Base-by-base conservation (phyloP, 2,329 filamentous ascomycete genomes). In the Neopestalotiopsis clavispora region DNA sequence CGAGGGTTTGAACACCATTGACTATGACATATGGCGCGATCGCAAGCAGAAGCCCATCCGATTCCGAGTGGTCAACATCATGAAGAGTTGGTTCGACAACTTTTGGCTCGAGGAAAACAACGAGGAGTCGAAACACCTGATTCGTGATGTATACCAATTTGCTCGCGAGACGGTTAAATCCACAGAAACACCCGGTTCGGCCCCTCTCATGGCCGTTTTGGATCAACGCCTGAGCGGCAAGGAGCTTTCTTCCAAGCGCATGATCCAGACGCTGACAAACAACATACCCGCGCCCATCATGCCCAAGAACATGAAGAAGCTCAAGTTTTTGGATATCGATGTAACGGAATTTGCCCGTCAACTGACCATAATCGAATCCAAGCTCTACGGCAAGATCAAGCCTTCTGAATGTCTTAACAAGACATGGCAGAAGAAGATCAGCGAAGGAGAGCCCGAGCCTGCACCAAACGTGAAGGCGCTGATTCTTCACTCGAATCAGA, bases 301-400 rank as follows among this genome's bases (percentile, higher is more conserved):
- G 79, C 96, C 96, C 1, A 98, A 97, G 87, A 98, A 98, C 80
- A 97, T 99, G 94, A 98, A 96, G 88, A 99, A 98, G 82, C 88
- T 99, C 74, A 99, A 98, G 81, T 98, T 99, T 83, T 84, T 98
- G 68, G 96, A 99, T 78, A 98, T 99, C 74, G 96, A 99, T 78
- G 91, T 94, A 0, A 93, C 92, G 0, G 96, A 99, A 78, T 98
- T 99, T 80, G 96, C 96, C n/a, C 91, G 96, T 62, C 96, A 99
- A 80, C 86, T 99, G 71, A 99, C 96, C 0, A 96, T 99, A 72
- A 97, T 98, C 72, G 96, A 99, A 80, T 97, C 95, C 2, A 92
- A 92, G 71, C 86, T 98, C 1, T 99, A 98, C 77, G 94, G 92
- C 74, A 98, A 97, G 83, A 97, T 99, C 80, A 95, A 95, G 80